These are phyloP conservation scores for Podospora appendiculata DNA, from an alignment of 495 filamentous ascomycete species.

Conservation along the genomic window DNA sequence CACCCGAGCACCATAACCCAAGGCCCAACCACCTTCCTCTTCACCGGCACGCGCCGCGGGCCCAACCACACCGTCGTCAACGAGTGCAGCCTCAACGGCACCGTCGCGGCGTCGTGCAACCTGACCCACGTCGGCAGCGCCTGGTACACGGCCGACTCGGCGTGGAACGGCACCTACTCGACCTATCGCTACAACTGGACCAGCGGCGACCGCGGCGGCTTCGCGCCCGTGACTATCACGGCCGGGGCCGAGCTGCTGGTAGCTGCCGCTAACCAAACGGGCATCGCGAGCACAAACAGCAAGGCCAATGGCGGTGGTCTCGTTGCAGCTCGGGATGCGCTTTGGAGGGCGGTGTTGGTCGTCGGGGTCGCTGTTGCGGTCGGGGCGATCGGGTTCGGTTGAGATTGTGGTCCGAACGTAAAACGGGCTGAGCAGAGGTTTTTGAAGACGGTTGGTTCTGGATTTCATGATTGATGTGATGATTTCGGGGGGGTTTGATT, in stretches of 20 bases:
- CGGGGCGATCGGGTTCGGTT: too few species aligned
- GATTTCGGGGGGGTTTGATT: too few species aligned
- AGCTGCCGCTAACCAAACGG: too few species aligned
- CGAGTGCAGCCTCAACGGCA: conserved; percentile 13
- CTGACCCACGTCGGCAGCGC: conserved; percentile 15
- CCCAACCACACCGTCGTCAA: conserved; percentile 5
- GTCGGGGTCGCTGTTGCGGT: too few species aligned
- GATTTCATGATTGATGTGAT: too few species aligned
- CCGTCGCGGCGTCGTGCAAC: conserved; percentile 13
- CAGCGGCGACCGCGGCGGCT: conserved; percentile 18
- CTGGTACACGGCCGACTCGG: conserved; percentile 15
- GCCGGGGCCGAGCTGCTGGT: conserved; percentile 12
- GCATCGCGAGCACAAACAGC: too few species aligned
- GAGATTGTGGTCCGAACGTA: too few species aligned
- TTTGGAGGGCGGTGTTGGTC: too few species aligned
- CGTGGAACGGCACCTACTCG: conserved; percentile 17
- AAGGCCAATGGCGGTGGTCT: too few species aligned
- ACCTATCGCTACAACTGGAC: conserved; percentile 22
- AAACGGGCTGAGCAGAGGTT: too few species aligned
- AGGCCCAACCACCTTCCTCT: conserved; percentile 18
- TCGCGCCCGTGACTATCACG: conserved; percentile 20
- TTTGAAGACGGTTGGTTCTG: too few species aligned
- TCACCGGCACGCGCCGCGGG: conserved; percentile 7
- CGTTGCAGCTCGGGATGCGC: too few species aligned
- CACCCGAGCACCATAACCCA: conserved; percentile 20